A percentile compares a stretch with the other conserved stretches of the same genome.
Evolutionary conservation across 1,284 basidiomycete species (phyloP).

Genomic region (Ustilago tritici): DNA sequence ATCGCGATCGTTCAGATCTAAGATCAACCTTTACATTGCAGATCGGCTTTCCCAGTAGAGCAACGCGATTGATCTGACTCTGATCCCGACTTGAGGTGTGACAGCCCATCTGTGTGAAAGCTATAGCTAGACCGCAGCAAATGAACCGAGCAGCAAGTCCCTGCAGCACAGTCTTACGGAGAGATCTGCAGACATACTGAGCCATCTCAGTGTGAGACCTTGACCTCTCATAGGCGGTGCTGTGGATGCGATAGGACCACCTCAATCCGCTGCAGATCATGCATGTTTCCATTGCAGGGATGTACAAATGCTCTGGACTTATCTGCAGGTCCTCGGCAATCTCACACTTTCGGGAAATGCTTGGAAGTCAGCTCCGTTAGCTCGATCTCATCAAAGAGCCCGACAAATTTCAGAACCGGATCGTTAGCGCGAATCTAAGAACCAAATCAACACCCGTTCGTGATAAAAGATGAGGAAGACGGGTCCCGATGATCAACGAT

Average conservation of each 20-base stretch:
- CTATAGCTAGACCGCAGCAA: not conserved
- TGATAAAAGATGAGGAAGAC: too few relatives aligned
- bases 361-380: not conserved
- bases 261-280: not conserved
- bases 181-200: too few relatives aligned
- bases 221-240: not conserved
- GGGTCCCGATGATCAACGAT: too few relatives aligned
- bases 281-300: not conserved
- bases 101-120: not conserved
- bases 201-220: too few relatives aligned
- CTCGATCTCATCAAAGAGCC: not conserved
- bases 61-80: not conserved
- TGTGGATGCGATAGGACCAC: not conserved
- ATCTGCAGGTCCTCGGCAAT: not conserved
- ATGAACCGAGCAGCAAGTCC: not conserved
- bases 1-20: not conserved
- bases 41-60: not conserved
- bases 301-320: not conserved
- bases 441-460: too few relatives aligned
- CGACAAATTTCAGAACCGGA: not conserved
- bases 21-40: not conserved
- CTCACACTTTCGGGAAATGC: not conserved
- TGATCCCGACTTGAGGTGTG: not conserved
- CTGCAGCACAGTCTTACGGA: not conserved
- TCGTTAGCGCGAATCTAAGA: not conserved